These are phyloP conservation scores for Aphanomyces invadans DNA, from an alignment of 352 stramenopile genomes.

Conservation along the genomic window DNA sequence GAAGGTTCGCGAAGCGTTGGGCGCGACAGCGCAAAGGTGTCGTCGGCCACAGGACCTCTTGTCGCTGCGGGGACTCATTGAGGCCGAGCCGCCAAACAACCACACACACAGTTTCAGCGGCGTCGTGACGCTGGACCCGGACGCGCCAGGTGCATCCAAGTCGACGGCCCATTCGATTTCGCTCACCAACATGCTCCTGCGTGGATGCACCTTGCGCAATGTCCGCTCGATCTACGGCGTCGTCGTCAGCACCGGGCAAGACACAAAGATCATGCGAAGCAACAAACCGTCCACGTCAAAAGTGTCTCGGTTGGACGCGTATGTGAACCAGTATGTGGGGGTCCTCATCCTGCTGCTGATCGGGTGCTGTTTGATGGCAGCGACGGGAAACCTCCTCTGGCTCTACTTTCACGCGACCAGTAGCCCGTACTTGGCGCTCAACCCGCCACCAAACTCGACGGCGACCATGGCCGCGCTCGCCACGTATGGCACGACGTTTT, in stretches of 20 bases:
- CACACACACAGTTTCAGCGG: constrained; percentile 69
- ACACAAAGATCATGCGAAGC: constrained; percentile 86
- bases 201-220: constrained; percentile 89
- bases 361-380: constrained; percentile 50
- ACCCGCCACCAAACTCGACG: constrained; percentile 30
- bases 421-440: constrained; percentile 76
- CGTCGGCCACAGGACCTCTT: constrained; percentile 35
- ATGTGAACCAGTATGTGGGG: constrained; percentile 73
- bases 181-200: constrained; percentile 81
- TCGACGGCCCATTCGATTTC: constrained; percentile 30
- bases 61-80: constrained; percentile 35
- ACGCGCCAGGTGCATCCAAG: not conserved
- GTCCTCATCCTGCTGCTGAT: constrained; percentile 58
- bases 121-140: constrained; percentile 33
- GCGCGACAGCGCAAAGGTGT: constrained; percentile 28
- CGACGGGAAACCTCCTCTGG: constrained; percentile 53
- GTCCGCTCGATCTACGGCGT: constrained; percentile 91
- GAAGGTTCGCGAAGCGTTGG: constrained; percentile 39
- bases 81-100: constrained; percentile 75
- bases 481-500: constrained; percentile 79
- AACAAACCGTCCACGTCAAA: constrained; percentile 73
- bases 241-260: constrained; percentile 88
- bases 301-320: constrained; percentile 80
- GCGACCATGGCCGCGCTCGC: constrained; percentile 79
- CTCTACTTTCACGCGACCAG: constrained; percentile 44